Percentiles rank a stretch among this genome's conserved stretches.
These are phyloP conservation scores for Pezicula neosporulosa DNA, from an alignment of 2,329 filamentous ascomycete species.

Conservation along the genomic window DNA sequence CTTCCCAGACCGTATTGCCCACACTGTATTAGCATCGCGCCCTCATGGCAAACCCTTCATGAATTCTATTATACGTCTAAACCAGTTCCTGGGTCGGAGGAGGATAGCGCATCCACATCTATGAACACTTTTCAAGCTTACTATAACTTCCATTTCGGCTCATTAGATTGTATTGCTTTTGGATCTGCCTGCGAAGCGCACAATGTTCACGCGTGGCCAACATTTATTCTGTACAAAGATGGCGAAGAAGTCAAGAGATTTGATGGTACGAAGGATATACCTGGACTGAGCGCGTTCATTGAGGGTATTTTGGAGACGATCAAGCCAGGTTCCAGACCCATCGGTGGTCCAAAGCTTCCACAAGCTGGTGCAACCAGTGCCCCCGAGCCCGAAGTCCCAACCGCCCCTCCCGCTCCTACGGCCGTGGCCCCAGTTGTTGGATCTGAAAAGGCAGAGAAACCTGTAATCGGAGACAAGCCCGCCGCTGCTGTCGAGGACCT, in stretches of 20 bases:
- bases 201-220: conserved; percentile 68
- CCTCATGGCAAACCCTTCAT: conserved; percentile 87
- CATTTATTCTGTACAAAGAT: conserved; percentile 76
- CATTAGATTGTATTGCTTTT: conserved; percentile 80
- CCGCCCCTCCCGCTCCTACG: conserved; percentile 17
- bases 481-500: conserved; percentile 1
- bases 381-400: conserved; percentile 16
- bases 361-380: conserved; percentile 57
- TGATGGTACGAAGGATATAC: conserved; percentile 65
- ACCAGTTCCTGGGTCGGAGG: conserved; percentile 41
- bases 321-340: conserved; percentile 76
- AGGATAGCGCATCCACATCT: conserved; percentile 42
- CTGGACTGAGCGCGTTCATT: conserved; percentile 63
- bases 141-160: conserved; percentile 87
- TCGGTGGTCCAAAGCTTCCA: conserved; percentile 54
- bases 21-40: conserved; percentile 55
- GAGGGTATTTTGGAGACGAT: conserved; percentile 75
- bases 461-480: conserved; percentile 1
- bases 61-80: conserved; percentile 86
- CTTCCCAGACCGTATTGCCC: conserved; percentile 25
- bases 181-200: conserved; percentile 73
- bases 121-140: conserved; percentile 65
- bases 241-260: conserved; percentile 64
- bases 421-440: conserved; percentile 15
- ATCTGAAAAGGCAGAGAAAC: background rate